These are phyloP conservation scores for Fusarium goolgardi DNA, from an alignment of 2,329 filamentous ascomycete genomes.

Conservation along the genomic window DNA sequence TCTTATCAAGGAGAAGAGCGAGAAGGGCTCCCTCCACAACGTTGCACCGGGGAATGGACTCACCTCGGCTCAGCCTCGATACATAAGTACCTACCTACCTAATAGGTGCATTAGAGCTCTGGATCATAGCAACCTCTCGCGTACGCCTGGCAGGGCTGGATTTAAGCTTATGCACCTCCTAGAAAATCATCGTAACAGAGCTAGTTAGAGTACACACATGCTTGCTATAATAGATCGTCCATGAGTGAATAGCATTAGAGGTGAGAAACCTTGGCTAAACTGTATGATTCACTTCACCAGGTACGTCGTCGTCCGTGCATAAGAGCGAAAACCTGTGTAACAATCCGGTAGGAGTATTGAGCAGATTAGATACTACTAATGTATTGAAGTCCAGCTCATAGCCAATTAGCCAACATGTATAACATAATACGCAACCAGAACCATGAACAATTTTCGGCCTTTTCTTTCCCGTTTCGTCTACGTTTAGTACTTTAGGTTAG, in stretches of 20 bases:
- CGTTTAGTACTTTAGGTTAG: neutral
- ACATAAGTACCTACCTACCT: neutral
- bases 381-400: neutral
- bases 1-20: conserved; percentile 65
- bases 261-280: neutral
- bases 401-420: conserved; percentile 12
- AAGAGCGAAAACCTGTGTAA: neutral
- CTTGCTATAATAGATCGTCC: neutral
- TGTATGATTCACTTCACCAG: neutral
- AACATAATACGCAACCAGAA: neutral
- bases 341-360: neutral
- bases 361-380: neutral
- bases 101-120: neutral
- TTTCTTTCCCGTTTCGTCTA: neutral
- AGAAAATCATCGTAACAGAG: neutral
- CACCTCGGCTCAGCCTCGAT: neutral
- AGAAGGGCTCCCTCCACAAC: conserved; percentile 57
- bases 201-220: neutral
- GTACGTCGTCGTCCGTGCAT: neutral
- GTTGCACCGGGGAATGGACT: conserved; percentile 43
- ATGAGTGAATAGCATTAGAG: too few relatives aligned
- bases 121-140: neutral
- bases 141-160: neutral
- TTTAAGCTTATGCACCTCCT: conserved; percentile 2
- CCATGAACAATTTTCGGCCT: neutral